phyloP scores from a whole-genome alignment of 2,329 filamentous ascomycete species.

The Penicillium capsulatum region DNA sequence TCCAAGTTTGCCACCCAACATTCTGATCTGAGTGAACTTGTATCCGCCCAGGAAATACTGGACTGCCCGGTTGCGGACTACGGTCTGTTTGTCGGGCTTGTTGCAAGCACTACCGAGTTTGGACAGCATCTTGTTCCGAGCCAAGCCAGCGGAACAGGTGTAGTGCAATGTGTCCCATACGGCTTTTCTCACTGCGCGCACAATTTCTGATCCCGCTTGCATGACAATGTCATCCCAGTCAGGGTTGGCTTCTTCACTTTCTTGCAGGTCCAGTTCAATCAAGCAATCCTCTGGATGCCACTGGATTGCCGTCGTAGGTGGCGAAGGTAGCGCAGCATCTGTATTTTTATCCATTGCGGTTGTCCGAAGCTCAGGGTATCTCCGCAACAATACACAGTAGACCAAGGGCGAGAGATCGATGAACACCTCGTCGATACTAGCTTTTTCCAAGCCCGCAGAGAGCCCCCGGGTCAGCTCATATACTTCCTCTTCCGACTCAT shows the following conservation, averaged over 20 bases:
- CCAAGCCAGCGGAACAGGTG: slow-evolving; percentile 86
- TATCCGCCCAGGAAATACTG: slow-evolving; percentile 74
- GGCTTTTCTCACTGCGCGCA: slow-evolving; percentile 66
- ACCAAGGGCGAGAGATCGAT: slow-evolving; percentile 84
- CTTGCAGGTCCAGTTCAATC: slow-evolving; percentile 67
- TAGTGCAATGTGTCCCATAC: slow-evolving; percentile 71
- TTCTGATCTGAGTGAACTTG: slow-evolving; percentile 93
- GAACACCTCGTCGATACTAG: slow-evolving; percentile 93
- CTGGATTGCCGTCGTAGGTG: slow-evolving; percentile 68
- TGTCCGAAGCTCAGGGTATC: slow-evolving; percentile 66
- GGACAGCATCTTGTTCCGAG: slow-evolving; percentile 89
- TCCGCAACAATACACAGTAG: slow-evolving; percentile 66
- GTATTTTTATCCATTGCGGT: slow-evolving; percentile 51
- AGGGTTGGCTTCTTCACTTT: slow-evolving; percentile 72
- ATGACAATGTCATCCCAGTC: slow-evolving; percentile 97
- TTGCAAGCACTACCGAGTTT: slow-evolving; percentile 88
- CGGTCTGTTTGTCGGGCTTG: slow-evolving; percentile 91
- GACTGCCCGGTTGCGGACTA: slow-evolving; percentile 82
- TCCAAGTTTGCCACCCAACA: slow-evolving; percentile 90
- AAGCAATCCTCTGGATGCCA: slow-evolving; percentile 76
- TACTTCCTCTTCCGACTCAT: slow-evolving; percentile 17
- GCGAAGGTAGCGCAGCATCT: slow-evolving; percentile 65
- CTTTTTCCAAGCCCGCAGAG: slow-evolving; percentile 73
- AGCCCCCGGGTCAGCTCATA: slow-evolving; percentile 22
- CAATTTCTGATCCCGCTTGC: slow-evolving; percentile 81